Base-by-base conservation (phyloP, 1,284 basidiomycete species). In the Microbotryomycetes sp. region DNA sequence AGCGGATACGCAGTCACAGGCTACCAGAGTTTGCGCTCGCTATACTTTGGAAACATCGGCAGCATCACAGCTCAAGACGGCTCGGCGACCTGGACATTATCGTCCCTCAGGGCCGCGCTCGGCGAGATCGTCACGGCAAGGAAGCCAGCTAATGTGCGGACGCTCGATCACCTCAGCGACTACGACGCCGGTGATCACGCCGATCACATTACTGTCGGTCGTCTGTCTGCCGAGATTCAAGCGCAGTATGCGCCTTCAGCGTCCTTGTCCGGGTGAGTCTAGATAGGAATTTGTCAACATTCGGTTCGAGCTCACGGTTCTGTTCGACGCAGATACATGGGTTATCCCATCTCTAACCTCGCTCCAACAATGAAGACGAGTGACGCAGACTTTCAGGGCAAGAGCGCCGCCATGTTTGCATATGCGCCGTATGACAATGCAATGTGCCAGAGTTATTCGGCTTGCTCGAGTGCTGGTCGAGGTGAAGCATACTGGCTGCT, bases 181-280 rank as follows among this genome's bases (percentile, higher is more conserved):
- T 66, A 58, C 53, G 66, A 65, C 35, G 52, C 57, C 0, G 68
- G 68, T n/a, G 67, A 69, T 31, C 67, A 69, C 41, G 45, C 63
- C 27, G 67, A 69, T 53, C 67, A 69, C 31, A 31, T 59, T 5
- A 64, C 65, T 3, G 35, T 54, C 1, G 67, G 46, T 1, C 54
- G 67, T n/a, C 28, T 69, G 3, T 50, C 53, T n/a, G 29, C 41
- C n/a, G 54, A 53, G 16, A 18, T 60, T 3, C 52, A 46, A 3
- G 58, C 35, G 2, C 11, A 51, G 3, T 59, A 57, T 24, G 60
- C 62, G 9, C 16, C 54, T 11, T 23, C 13, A 9, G 62, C 58
- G 4, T 35, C 56, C n/a, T 52, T 67, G 4, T 27, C 28, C 18
- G 67, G 62, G 15, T 68, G 18, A 5, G 31, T 35, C 15, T 4